Evolutionary conservation across 306 rosid species (phyloP).

Genomic region (Vigna mungo): DNA sequence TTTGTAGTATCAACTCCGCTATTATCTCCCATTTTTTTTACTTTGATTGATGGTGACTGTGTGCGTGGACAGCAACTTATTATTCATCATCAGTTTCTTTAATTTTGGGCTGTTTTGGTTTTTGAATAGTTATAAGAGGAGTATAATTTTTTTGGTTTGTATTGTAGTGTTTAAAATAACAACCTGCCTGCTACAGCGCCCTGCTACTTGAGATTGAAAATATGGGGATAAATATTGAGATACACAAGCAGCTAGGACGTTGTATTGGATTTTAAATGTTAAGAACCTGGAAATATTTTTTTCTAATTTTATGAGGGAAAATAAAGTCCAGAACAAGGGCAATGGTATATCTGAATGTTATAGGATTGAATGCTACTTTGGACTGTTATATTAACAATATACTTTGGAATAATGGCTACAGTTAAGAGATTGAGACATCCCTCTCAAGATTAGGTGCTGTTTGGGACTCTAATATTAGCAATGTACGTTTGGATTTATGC

Average conservation of each 20-base stretch:
- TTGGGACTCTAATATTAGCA: slow-evolving; percentile 8
- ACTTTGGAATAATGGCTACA: slow-evolving; percentile 39
- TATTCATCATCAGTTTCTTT: not conserved
- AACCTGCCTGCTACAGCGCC: not conserved
- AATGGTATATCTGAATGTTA: slow-evolving; percentile 6
- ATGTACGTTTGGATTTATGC: slow-evolving; percentile 23
- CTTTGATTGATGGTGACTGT: not conserved
- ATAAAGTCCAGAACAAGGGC: slow-evolving; percentile 2
- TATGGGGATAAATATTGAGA: not conserved
- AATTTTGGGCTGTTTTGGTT: not conserved
- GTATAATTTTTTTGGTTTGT: not conserved
- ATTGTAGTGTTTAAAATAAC: not conserved
- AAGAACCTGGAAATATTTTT: slow-evolving; percentile 27
- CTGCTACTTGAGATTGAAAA: not conserved
- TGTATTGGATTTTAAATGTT: not conserved
- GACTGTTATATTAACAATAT: slow-evolving; percentile 12
- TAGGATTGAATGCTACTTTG: slow-evolving; percentile 10
- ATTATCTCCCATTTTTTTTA: not conserved
- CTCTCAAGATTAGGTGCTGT: slow-evolving; percentile 25
- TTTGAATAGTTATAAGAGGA: not conserved
- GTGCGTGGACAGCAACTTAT: not conserved
- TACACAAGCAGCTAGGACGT: slow-evolving; percentile 1
- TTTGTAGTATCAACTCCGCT: not conserved
- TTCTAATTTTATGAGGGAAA: not conserved
- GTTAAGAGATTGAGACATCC: slow-evolving; percentile 37